Conservation (phyloP, 1,284 basidiomycete genomes). For the Melampsora larici-populina region DNA sequence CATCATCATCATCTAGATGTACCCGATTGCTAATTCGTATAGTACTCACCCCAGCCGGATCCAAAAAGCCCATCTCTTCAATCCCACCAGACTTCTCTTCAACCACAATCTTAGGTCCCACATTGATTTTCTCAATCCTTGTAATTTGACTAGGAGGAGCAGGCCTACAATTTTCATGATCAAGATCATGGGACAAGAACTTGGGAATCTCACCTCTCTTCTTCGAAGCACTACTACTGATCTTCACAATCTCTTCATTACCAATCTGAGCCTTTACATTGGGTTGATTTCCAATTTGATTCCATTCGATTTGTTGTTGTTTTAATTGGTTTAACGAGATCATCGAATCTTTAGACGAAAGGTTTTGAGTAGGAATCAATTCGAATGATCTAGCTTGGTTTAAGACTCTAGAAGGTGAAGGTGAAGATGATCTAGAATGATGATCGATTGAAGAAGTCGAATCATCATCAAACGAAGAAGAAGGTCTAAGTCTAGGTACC, state of each 20-base stretch:
- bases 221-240: background rate
- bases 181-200: background rate
- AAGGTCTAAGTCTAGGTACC: background rate
- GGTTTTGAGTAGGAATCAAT: conserved; percentile 29
- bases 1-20: no score
- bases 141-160: background rate
- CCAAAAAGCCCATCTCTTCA: no score
- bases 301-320: conserved; percentile 31
- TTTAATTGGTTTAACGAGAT: conserved; percentile 31
- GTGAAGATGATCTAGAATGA: conserved; percentile 7
- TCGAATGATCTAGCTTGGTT: conserved; percentile 10
- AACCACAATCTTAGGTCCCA: no score
- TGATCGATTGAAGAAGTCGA: conserved; percentile 19
- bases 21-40: no score
- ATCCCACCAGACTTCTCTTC: no score
- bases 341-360: conserved; percentile 10
- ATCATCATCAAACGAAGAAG: conserved; percentile 38
- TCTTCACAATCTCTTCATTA: no score
- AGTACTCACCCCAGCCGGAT: no score
- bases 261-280: no score
- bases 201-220: background rate
- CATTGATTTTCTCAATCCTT: background rate
- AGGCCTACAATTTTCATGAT: background rate
- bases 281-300: background rate
- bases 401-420: background rate